Evolutionary conservation across 805 yeast species (phyloP).

Genomic region (Metschnikowia hibisci): DNA sequence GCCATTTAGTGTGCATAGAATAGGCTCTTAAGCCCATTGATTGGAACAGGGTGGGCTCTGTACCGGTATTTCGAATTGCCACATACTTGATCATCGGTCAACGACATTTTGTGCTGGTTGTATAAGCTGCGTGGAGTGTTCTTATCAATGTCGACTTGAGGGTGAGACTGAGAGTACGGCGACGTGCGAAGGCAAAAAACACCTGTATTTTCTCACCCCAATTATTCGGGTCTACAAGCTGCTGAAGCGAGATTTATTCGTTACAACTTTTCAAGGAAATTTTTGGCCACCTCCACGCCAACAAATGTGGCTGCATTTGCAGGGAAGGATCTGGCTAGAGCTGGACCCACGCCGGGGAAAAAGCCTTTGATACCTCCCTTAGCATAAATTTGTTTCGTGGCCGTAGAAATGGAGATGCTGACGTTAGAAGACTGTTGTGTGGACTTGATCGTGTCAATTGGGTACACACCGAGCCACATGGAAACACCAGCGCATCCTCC

Average conservation of each 20-base stretch:
- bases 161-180: constrained; percentile 16
- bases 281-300: constrained; percentile 82
- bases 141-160: constrained; percentile 23
- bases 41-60: too few species aligned
- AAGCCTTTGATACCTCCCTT: constrained; percentile 85
- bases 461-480: constrained; percentile 97
- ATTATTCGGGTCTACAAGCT: too few species aligned
- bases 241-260: neutral
- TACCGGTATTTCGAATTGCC: neutral
- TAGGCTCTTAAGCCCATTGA: too few species aligned
- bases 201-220: constrained; percentile 8
- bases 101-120: constrained; percentile 22
- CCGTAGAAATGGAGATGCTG: constrained; percentile 53
- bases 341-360: constrained; percentile 98
- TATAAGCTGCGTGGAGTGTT: constrained; percentile 5
- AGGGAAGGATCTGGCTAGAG: constrained; percentile 90
- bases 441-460: constrained; percentile 90
- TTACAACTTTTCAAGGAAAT: constrained; percentile 33
- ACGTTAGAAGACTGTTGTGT: constrained; percentile 65
- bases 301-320: constrained; percentile 99
- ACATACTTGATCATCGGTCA: constrained; percentile 32
- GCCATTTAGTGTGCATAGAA: neutral
- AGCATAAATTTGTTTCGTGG: constrained; percentile 63
- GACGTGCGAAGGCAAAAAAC: constrained; percentile 14
- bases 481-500: constrained; percentile 97